Conservation (phyloP, 2,329 filamentous ascomycete species). For the Pestalotiopsis sp. region DNA sequence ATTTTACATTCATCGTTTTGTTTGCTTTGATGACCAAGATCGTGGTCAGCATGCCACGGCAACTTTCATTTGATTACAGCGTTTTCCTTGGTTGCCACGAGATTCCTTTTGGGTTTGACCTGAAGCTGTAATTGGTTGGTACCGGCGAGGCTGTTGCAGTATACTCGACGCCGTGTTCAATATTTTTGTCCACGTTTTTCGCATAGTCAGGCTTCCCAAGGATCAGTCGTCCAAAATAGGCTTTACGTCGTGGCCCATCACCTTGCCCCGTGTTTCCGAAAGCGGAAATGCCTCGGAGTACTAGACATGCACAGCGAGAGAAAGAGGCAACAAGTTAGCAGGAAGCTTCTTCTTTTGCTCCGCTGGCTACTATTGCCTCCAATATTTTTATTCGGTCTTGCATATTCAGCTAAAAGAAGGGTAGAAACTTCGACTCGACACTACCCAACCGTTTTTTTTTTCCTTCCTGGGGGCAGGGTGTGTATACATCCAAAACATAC, state of each 20-base stretch:
- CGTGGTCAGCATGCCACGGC: background rate
- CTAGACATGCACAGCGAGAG: background rate
- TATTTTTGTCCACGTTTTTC: background rate
- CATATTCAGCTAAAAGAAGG: background rate
- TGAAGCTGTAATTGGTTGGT: background rate
- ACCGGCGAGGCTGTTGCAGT: background rate
- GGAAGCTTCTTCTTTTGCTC: background rate
- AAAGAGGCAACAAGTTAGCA: background rate
- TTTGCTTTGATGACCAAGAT: background rate
- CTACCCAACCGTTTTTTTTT: background rate
- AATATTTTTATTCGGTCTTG: background rate
- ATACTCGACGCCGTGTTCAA: background rate
- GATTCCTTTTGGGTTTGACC: background rate
- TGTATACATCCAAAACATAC: background rate
- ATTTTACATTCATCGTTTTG: background rate
- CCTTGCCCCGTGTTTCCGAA: background rate
- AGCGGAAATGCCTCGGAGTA: background rate
- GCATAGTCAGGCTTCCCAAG: background rate
- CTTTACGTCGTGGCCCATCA: background rate
- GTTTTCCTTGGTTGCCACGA: background rate
- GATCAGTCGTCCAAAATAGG: background rate
- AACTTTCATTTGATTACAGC: background rate
- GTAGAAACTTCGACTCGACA: background rate
- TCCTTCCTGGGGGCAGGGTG: background rate
- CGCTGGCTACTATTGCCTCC: background rate